A percentile compares a stretch with the other conserved stretches of the same genome.
phyloP scores from a whole-genome alignment of 306 rosid species.

The Glycyrrhiza uralensis region DNA sequence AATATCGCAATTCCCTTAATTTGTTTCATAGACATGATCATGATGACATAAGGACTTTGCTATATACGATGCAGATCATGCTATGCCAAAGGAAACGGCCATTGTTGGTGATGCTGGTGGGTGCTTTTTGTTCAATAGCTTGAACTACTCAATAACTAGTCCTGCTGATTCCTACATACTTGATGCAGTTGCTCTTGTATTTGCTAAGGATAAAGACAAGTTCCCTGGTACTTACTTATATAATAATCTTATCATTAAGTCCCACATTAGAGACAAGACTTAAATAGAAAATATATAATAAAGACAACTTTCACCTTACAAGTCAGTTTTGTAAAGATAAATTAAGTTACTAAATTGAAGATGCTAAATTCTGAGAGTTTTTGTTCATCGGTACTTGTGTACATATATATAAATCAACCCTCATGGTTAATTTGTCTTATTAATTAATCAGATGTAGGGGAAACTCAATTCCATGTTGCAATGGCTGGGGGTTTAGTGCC shows the following conservation, averaged over 20 bases:
- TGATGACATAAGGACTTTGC: neutral
- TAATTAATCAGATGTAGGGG: slow-evolving; percentile 34
- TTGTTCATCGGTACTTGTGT: too few species aligned
- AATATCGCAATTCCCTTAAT: neutral
- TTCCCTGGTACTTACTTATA: slow-evolving; percentile 32
- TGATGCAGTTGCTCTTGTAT: slow-evolving; percentile 54
- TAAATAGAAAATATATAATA: too few species aligned
- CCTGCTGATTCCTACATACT: slow-evolving; percentile 18
- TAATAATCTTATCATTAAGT: too few species aligned
- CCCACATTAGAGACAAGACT: too few species aligned
- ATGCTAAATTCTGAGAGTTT: too few species aligned
- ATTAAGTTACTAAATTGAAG: too few species aligned
- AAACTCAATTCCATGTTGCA: slow-evolving; percentile 38
- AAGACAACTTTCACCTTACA: too few species aligned
- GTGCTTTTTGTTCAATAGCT: slow-evolving; percentile 35
- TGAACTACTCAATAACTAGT: slow-evolving; percentile 18
- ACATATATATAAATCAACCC: too few species aligned
- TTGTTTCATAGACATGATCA: neutral
- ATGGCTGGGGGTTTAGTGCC: slow-evolving; percentile 40
- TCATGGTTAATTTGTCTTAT: too few species aligned
- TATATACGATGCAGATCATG: slow-evolving; percentile 39
- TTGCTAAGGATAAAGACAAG: slow-evolving; percentile 44
- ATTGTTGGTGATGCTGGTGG: slow-evolving; percentile 59
- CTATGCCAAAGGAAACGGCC: slow-evolving; percentile 44
- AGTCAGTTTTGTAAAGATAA: too few species aligned